These are phyloP conservation scores for Exophiala oligosperma DNA, from an alignment of 2,329 filamentous ascomycete genomes.

Conservation along the genomic window DNA sequence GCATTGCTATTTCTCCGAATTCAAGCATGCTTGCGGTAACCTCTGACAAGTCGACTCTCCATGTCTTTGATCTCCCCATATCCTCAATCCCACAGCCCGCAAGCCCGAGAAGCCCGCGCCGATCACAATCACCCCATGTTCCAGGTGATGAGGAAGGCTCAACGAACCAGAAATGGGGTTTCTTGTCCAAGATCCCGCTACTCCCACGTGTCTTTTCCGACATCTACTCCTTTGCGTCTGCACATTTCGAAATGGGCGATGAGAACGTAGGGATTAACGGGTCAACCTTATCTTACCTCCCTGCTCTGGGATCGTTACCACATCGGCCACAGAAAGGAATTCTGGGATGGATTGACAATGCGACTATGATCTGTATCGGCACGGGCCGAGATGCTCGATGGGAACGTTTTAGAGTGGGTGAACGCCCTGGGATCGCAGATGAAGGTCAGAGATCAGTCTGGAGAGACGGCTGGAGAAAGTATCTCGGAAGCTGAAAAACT, in stretches of 20 bases:
- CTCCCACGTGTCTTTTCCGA: conserved; percentile 88
- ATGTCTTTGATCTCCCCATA: conserved; percentile 83
- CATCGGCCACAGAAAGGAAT: conserved; percentile 74
- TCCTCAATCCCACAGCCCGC: conserved; percentile 35
- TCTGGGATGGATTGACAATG: conserved; percentile 79
- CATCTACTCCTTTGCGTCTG: conserved; percentile 78
- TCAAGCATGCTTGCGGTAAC: conserved; percentile 82
- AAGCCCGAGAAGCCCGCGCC: conserved; percentile 30
- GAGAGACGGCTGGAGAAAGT: conserved; percentile 80
- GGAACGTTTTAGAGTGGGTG: conserved; percentile 80
- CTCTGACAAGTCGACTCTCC: conserved; percentile 93
- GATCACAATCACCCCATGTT: conserved; percentile 28
- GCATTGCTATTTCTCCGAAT: conserved; percentile 81
- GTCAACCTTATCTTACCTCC: conserved; percentile 40
- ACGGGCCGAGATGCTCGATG: conserved; percentile 78
- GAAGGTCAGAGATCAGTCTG: conserved; percentile 67
- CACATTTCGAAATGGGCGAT: conserved; percentile 79
- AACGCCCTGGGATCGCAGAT: conserved; percentile 49
- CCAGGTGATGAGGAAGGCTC: conserved; percentile 40
- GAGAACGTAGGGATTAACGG: conserved; percentile 52
- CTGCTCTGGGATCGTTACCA: conserved; percentile 54
- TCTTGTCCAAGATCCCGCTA: conserved; percentile 78
- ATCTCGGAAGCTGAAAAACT: conserved; percentile 52
- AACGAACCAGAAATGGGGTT: conserved; percentile 75
- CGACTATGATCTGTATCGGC: conserved; percentile 71